Percentiles rank a stretch among this genome's conserved stretches.
phyloP scores from a whole-genome alignment of 1,139 yeast species.

The Blastobotrys illinoisensis region DNA sequence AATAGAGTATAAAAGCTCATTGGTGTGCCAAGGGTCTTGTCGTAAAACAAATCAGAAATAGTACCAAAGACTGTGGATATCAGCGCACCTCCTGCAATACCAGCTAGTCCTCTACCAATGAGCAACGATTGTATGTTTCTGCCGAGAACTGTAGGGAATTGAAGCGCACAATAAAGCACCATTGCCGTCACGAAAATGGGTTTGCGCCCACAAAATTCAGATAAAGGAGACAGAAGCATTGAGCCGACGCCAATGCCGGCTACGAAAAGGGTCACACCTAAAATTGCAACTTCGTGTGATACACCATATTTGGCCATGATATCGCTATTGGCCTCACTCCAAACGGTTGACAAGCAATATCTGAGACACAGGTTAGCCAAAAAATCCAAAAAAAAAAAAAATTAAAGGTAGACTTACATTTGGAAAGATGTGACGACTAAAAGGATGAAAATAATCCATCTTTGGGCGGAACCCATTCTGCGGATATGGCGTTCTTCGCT shows the following conservation, averaged over 20 bases:
- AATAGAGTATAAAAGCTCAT: conserved; percentile 56
- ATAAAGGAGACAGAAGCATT: conserved; percentile 55
- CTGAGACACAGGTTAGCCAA: background rate
- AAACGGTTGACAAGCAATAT: conserved; percentile 5
- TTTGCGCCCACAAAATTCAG: conserved; percentile 58
- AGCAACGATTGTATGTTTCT: conserved; percentile 21
- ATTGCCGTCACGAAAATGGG: conserved; percentile 39
- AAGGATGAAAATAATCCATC: conserved; percentile 6
- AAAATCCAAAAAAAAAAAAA: background rate
- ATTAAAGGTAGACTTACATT: conserved; percentile 1
- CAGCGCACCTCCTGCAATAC: conserved; percentile 56
- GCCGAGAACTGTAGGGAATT: conserved; percentile 48
- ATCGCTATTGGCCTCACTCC: conserved; percentile 5
- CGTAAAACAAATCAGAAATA: conserved; percentile 9
- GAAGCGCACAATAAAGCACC: conserved; percentile 47
- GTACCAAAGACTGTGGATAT: conserved; percentile 8
- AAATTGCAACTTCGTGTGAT: conserved; percentile 32
- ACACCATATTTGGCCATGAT: conserved; percentile 5
- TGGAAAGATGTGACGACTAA: conserved; percentile 8
- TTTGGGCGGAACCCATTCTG: conserved; percentile 1
- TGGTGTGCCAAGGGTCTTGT: conserved; percentile 45
- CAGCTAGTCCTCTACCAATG: conserved; percentile 56
- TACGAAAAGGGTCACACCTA: conserved; percentile 56
- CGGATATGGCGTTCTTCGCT: conserved; percentile 2
- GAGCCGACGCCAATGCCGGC: conserved; percentile 64